phyloP scores from a whole-genome alignment of 1,284 basidiomycete genomes.

The Melampsora occidentalis region DNA sequence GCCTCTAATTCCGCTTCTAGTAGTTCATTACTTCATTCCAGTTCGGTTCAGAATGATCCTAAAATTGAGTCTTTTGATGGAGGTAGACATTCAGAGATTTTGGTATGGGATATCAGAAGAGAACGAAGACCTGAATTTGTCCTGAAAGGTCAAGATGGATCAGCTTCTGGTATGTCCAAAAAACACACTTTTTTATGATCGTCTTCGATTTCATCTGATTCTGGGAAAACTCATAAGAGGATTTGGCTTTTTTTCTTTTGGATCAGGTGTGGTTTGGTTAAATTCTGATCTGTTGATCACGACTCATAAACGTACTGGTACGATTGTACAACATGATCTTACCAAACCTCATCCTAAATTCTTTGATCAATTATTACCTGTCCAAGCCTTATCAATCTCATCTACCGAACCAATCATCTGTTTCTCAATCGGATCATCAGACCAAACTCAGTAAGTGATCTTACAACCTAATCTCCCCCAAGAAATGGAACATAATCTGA shows the following conservation, averaged over 20 bases:
- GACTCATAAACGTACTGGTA: conserved; percentile 25
- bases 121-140: conserved; percentile 30
- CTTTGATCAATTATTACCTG: conserved; percentile 24
- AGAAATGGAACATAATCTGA: neutral
- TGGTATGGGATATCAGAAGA: conserved; percentile 38
- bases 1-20: neutral
- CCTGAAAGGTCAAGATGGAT: conserved; percentile 30
- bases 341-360: conserved; percentile 20
- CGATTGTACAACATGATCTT: conserved; percentile 39
- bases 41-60: neutral
- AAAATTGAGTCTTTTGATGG: neutral
- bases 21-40: neutral
- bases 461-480: neutral
- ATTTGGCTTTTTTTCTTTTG: neutral
- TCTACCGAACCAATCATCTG: conserved; percentile 10
- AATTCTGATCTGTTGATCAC: conserved; percentile 23
- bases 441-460: too few species aligned
- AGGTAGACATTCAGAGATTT: conserved; percentile 30
- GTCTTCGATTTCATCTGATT: too few species aligned
- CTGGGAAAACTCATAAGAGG: neutral
- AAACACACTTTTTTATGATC: too few species aligned
- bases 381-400: conserved; percentile 28
- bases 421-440: conserved; percentile 9
- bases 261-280: conserved; percentile 30
- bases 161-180: conserved; percentile 22